phyloP scores from a whole-genome alignment of 148 eudicot species.

The Talinum fruticosum region DNA sequence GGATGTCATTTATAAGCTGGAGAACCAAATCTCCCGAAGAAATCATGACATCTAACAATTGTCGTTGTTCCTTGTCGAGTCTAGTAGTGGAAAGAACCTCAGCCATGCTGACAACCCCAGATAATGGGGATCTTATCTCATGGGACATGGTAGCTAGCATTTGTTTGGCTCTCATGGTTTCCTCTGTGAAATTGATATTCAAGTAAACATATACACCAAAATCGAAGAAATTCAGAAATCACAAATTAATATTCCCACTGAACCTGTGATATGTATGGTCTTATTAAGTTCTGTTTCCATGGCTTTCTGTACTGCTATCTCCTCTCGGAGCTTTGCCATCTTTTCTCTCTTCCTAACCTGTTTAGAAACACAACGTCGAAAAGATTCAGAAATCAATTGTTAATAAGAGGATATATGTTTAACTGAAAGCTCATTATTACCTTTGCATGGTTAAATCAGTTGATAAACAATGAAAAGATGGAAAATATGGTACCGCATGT shows the following conservation, averaged over 20 bases:
- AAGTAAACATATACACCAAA: constrained; percentile 7
- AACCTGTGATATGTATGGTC: constrained; percentile 89
- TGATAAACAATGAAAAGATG: not conserved
- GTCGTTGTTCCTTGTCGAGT: constrained; percentile 69
- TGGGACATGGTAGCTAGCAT: constrained; percentile 98
- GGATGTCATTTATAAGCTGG: constrained; percentile 89
- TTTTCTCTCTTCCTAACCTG: constrained; percentile 88
- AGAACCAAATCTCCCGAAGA: constrained; percentile 94
- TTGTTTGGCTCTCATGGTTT: constrained; percentile 93
- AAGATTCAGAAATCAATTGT: no score
- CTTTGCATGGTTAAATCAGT: no score
- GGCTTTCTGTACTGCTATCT: constrained; percentile 91
- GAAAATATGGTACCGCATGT: not conserved
- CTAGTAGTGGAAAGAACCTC: constrained; percentile 74
- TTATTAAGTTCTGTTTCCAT: constrained; percentile 91
- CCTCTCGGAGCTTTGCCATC: constrained; percentile 88
- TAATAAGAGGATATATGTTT: no score
- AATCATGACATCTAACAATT: constrained; percentile 70
- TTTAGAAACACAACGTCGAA: no score
- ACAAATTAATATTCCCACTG: constrained; percentile 7
- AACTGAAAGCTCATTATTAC: no score
- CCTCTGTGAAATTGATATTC: constrained; percentile 50
- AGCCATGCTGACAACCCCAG: constrained; percentile 93
- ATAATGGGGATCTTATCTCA: constrained; percentile 89
- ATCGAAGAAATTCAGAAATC: constrained; percentile 10